Conservation (phyloP, 108 stramenopile genomes). For the Parmales sp. region DNA sequence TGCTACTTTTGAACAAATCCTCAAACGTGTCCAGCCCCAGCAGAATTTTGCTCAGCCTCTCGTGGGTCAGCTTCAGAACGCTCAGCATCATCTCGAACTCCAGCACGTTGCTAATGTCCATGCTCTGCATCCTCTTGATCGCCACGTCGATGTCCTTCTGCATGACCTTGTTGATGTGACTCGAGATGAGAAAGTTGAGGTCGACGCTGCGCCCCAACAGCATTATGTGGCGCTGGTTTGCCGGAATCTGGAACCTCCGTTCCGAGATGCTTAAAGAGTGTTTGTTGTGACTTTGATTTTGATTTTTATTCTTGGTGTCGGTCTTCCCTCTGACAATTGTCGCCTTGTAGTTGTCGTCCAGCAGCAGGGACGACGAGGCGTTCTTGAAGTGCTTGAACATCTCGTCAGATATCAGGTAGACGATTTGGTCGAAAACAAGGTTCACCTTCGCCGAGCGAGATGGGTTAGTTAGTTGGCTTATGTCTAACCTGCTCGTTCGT, state of each 20-base stretch:
- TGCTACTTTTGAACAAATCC: constrained; percentile 15
- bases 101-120: constrained; percentile 19
- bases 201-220: constrained; percentile 36
- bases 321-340: neutral
- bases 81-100: constrained; percentile 22
- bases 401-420: constrained; percentile 31
- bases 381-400: constrained; percentile 34
- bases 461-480: too few species aligned
- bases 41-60: constrained; percentile 2
- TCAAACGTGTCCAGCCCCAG: constrained; percentile 24
- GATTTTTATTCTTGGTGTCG: constrained; percentile 13
- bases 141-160: constrained; percentile 27
- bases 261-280: neutral
- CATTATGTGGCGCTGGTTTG: constrained; percentile 28
- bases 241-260: constrained; percentile 22
- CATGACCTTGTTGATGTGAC: constrained; percentile 29
- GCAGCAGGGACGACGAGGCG: neutral
- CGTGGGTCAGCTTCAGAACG: constrained; percentile 21
- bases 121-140: constrained; percentile 24
- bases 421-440: constrained; percentile 34
- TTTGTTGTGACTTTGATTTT: too few species aligned
- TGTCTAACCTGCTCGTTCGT: too few species aligned
- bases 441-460: too few species aligned
- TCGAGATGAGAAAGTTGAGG: constrained; percentile 20
- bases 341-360: constrained; percentile 22